Conservation (phyloP, 257 asterid genomes). For the Galeopsis tetrahit region DNA sequence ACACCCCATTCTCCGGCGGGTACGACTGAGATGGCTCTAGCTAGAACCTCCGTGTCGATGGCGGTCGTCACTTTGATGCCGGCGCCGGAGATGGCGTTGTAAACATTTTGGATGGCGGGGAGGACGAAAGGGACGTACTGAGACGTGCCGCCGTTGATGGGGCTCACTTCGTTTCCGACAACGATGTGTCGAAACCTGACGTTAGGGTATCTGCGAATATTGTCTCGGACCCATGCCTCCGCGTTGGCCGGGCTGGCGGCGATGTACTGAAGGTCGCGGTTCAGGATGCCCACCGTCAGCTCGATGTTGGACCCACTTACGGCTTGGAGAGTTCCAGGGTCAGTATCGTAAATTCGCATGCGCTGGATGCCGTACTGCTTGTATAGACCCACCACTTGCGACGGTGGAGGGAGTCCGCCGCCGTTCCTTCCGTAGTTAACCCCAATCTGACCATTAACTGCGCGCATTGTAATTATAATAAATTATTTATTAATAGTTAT, state of each 20-base stretch:
- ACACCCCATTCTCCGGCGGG: constrained; percentile 28
- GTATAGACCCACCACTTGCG: constrained; percentile 35
- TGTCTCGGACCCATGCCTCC: constrained; percentile 41
- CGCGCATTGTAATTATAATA: neutral
- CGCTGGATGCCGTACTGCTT: constrained; percentile 36
- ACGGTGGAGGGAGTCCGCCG: constrained; percentile 31
- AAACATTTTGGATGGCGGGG: constrained; percentile 35
- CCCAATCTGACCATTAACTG: constrained; percentile 39
- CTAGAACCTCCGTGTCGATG: constrained; percentile 13
- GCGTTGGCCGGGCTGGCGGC: constrained; percentile 37
- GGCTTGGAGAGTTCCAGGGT: constrained; percentile 33
- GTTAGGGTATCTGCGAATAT: constrained; percentile 16
- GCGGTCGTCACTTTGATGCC: constrained; percentile 33
- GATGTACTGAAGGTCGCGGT: constrained; percentile 21
- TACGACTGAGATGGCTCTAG: neutral
- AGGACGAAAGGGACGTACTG: constrained; percentile 23
- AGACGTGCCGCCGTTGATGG: constrained; percentile 21
- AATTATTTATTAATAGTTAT: no score
- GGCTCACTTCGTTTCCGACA: constrained; percentile 48
- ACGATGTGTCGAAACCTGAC: constrained; percentile 34
- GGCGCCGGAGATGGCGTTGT: constrained; percentile 26
- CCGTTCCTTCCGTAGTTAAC: constrained; percentile 41
- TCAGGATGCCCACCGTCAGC: constrained; percentile 41
- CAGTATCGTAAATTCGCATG: constrained; percentile 43
- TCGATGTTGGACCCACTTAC: constrained; percentile 46